Evolutionary conservation across 2,329 filamentous ascomycete species (phyloP), one percentile per base, ranked within the genome.

Genomic region (Exserohilum rostratum): DNA sequence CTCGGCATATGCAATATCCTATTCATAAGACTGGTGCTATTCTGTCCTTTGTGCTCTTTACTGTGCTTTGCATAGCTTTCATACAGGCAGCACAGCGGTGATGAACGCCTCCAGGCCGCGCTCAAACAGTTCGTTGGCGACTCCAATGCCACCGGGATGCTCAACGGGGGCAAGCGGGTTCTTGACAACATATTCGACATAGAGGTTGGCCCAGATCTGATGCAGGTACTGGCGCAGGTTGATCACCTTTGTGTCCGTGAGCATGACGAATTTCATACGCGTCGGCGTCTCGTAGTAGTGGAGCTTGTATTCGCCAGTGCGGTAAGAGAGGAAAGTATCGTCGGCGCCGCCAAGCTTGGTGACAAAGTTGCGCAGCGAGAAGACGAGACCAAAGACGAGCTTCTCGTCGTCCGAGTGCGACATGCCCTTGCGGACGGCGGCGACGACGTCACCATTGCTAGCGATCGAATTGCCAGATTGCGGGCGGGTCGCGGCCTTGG

Each of bases 251-350:
- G 90, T 90, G 78, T 98, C 95, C 20, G 95, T 98, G 71, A 98
- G 83, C 88, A 99, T 91, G 72, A 97, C 92, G 72, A 98, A 96
- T 72, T 96, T 96, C 77, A 96, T 87, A 75, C 91, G 96, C 47
- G 92, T 95, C 1, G 93, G 92, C 11, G 95, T 98, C 82, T 99
- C 95, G 83, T 97, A 99, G 81, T 96, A 99, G 79, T 99, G 95
- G 67, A 99, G 85, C 79, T 97, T 97, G 83, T 99, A 99, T 77
- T 96, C 90, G 65, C 85, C 90, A 48, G 95, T 99, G 66, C 91
- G 90, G 79, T 90, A 99, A 65, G 89, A 91, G 66, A 99, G 89
- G 77, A 99, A 99, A 73, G 82, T 85, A 79, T 97, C 93, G 75
- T 97, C 92, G 50, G 91, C 87, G 62, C 93, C 93, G 70, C 93